Base-by-base conservation (phyloP, 2,329 filamentous ascomycete species). In the Cladosporium sp. region DNA sequence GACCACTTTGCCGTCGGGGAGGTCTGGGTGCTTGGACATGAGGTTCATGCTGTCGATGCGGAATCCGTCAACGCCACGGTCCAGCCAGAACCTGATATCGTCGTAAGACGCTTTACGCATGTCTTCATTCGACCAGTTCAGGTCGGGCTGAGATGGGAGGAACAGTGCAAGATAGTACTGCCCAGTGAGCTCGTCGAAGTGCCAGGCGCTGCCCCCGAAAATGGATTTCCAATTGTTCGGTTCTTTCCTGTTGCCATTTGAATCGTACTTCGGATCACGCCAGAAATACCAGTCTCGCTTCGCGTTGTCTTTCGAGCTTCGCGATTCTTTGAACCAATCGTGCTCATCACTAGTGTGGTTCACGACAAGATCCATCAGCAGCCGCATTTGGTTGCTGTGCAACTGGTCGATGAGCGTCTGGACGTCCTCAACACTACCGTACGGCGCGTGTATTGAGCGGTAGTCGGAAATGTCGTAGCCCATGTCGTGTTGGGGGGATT, bases 161-260 rank as follows among this genome's bases (percentile, higher is more conserved):
- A 89, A 95, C 9, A 93, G 75, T 54, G 86, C 83, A 0, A 91
- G 79, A 61, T 89, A 91, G 66, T 89, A 91, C 67, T 91, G 85
- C 42, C 77, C 74, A 0, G 86, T 88, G n/a, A 69, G 64, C 57
- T 87, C 82, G 59, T 90, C 86, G 73, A 81, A 91, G 53, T 83
- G 73, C 86, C 85, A 89, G 0, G 78, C 75, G 53, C 73, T 80
- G 8, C 63, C 63, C n/a, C 66, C 67, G 82, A 86, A 70, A 75
- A 81, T 71, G 68, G 79, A 57, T 69, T 77, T 84, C 77, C 86
- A 91, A 68, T 91, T 91, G 58, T 88, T 91, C 0, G 88, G 87
- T 0, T 86, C 83, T 47, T 84, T 75, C 1, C 84, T 78, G 20
- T 76, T 77, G 3, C 85, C 85, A 24, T 82, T 69, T 13, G 70